phyloP scores from a whole-genome alignment of 345 rosid species.

The Euclidium syriacum region DNA sequence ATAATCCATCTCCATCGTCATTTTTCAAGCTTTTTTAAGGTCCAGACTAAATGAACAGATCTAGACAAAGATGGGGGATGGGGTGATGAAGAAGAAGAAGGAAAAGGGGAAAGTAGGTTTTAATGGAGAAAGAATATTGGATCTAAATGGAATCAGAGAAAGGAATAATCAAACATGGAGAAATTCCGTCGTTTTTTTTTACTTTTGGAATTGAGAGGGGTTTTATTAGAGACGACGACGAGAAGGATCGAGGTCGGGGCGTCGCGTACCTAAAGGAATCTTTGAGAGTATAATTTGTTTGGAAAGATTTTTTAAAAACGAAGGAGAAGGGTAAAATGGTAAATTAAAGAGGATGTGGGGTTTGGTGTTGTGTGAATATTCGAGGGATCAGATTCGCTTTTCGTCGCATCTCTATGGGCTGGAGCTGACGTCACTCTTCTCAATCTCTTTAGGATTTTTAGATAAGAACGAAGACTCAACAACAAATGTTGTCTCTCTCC shows the following conservation, averaged over 20 bases:
- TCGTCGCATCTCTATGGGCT: conserved; percentile 14
- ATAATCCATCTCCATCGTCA: conserved; percentile 33
- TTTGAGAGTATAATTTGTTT: background rate
- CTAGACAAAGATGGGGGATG: background rate
- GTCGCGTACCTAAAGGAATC: conserved; percentile 39
- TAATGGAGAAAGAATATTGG: conserved; percentile 40
- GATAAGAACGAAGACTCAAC: conserved; percentile 32
- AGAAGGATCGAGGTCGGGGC: conserved; percentile 28
- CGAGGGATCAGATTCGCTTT: conserved; percentile 33
- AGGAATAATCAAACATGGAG: conserved; percentile 52
- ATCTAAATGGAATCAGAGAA: conserved; percentile 63
- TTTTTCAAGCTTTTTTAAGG: background rate
- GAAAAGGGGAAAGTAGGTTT: background rate
- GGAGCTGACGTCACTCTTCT: conserved; percentile 27
- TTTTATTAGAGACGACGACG: conserved; percentile 2
- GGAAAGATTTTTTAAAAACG: background rate
- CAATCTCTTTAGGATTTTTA: background rate
- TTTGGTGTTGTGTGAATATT: conserved; percentile 23
- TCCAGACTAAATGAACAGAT: conserved; percentile 1
- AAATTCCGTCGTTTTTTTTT: background rate
- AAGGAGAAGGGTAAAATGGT: conserved; percentile 7
- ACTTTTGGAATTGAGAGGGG: no score
- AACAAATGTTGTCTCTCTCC: background rate
- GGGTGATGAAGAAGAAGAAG: background rate
- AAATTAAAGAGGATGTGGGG: background rate